These are phyloP conservation scores for Aspergillus avenaceus DNA, from an alignment of 495 filamentous ascomycete genomes.

Conservation along the genomic window DNA sequence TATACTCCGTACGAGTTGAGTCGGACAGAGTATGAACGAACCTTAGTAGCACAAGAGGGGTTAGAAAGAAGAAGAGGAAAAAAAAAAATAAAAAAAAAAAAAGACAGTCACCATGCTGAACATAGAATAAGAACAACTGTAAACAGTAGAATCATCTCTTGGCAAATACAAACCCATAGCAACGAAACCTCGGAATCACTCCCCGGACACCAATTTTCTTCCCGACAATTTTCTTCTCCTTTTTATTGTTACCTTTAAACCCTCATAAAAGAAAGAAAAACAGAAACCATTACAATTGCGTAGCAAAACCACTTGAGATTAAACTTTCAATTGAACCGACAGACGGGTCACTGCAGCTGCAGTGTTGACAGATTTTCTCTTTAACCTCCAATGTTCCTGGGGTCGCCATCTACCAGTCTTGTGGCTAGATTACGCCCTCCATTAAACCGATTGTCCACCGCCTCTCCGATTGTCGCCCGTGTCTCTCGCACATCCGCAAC, in stretches of 20 bases:
- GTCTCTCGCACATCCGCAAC: constrained; percentile 36
- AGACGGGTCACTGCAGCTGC: neutral
- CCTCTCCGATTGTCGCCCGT: constrained; percentile 26
- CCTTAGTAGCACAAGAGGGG: too few relatives aligned
- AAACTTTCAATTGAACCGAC: neutral
- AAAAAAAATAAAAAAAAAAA: neutral
- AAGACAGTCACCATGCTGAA: neutral
- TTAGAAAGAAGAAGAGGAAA: too few relatives aligned
- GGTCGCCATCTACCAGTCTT: constrained; percentile 1
- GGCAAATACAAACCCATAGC: neutral
- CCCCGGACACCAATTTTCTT: constrained; percentile 1
- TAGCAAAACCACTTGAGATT: neutral
- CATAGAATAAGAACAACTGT: neutral
- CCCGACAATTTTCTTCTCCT: constrained; percentile 3
- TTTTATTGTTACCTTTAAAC: neutral
- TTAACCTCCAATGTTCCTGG: constrained; percentile 8
- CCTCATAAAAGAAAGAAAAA: neutral
- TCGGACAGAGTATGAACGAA: too few relatives aligned
- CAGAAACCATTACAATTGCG: neutral
- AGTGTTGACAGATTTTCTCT: neutral
- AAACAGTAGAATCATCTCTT: neutral
- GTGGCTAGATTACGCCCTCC: constrained; percentile 15
- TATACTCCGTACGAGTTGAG: too few relatives aligned
- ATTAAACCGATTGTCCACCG: constrained; percentile 42
- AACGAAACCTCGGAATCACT: constrained; percentile 7